Base-by-base conservation (phyloP, 805 yeast genomes). In the Starmerella stigmatis region DNA sequence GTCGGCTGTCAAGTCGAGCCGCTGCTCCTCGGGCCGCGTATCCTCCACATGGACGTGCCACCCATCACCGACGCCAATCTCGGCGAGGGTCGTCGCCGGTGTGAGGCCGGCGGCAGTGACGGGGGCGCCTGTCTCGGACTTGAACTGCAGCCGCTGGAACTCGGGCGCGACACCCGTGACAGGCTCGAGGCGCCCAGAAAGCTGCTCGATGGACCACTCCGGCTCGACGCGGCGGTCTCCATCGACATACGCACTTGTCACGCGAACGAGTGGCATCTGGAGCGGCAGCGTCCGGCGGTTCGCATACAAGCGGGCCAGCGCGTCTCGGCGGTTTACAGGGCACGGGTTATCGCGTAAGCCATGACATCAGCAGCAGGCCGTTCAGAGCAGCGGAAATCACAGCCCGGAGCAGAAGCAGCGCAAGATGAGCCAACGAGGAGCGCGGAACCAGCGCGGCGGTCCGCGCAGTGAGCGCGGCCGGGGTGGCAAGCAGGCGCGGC, bases 81-180 rank as follows among this genome's bases (percentile, higher is more conserved):
- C 45, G 3, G 40, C 49, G 11, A 51, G 44, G 0, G 50, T 44
- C 23, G 45, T 37, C 9, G 22, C 13, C 21, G 43, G 22, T 40
- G 37, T 46, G 4, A 27, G 39, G 10, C 4, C 19, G n/a, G n/a
- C n/a, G n/a, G n/a, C n/a, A n/a, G n/a, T n/a, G 15, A 32, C 49
- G 3, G 33, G 35, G n/a, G 3, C 16, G 10, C 11, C 51, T 15
- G 37, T 22, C 21, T 28, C 42, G 29, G 40, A 9, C 12, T 31
- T 21, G 60, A 26, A 49, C 58, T 41, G 64, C 69, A 54, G 58
- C 46, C 21, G 58, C 57, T 49, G 94, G 47, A 60, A 64, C 12
- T 57, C 49, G 3, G 84, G 79, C 4, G 78, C 75, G 22, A 85
- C 73, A 2, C 95, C 95, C 0, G 94, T 82, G 49, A 83, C 74